Evolutionary conservation across 805 yeast genomes (phyloP), one percentile per base, ranked within the genome.

Genomic region (Zygosaccharomyces bailii): DNA sequence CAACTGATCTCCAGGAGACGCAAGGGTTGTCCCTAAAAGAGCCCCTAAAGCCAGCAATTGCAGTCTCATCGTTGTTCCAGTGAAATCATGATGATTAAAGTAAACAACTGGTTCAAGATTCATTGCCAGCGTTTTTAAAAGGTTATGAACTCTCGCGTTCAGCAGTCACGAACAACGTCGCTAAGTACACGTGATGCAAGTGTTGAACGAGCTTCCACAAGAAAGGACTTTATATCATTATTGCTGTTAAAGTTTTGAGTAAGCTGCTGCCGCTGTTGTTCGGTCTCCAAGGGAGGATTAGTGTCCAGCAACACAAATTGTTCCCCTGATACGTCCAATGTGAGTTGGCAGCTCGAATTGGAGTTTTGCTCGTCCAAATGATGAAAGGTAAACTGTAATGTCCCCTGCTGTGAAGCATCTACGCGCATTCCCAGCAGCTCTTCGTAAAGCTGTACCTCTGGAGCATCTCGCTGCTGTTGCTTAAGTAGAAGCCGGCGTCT

Each of bases 1-100:
- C 19, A 82, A 60, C 27, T 74, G 74, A 54, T 82, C 86, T 4
- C 89, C 89, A 0, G 75, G 77, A 0, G 88, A 82, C 0, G 72
- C 79, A 16, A 32, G 13, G 2, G 36, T 29, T 9, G 23, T 13
- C 19, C 32, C 33, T 19, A 41, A 19, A 6, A 31, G 19, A 27
- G 29, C 17, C 13, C 43, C 4, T 13, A 43, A n/a, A n/a, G n/a
- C 6, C 36, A 32, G 23, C 18, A 29, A 25, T 9, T 13, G 30
- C n/a, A 33, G 20, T 19, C 33, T 43, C 49, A 46, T 48, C 19
- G 16, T 27, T 27, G 13, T 16, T 7, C 31, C 16, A 11, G 13
- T 27, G 16, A 27, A 27, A 13, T n/a, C 7, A 27, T 27, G 31
- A 27, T 5, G 14, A 27, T 10, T n/a, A 10, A 27, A n/a, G 13